Evolutionary conservation across 345 rosid genomes (phyloP).

Genomic region (Microcos paniculata): DNA sequence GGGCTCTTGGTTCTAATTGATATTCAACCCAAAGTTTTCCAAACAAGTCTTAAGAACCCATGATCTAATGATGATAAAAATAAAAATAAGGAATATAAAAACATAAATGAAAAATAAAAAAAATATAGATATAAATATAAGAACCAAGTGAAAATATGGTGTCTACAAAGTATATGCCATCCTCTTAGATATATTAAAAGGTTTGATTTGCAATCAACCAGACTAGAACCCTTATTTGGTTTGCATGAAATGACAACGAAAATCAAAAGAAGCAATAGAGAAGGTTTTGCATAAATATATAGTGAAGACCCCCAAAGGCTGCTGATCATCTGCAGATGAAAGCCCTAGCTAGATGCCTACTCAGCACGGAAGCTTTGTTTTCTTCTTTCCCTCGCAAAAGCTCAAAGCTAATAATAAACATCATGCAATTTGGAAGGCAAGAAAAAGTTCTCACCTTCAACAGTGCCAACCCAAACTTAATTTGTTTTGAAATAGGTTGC

Average conservation of each 20-base stretch:
- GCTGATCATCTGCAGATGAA: conserved; percentile 57
- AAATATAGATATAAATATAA: too few species aligned
- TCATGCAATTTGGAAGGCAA: conserved; percentile 13
- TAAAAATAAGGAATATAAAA: too few species aligned
- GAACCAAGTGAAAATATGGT: too few species aligned
- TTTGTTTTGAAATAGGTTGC: conserved; percentile 75
- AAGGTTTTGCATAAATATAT: background rate
- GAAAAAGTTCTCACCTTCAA: conserved; percentile 60
- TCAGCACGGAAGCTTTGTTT: conserved; percentile 61
- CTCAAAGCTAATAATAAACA: conserved; percentile 19
- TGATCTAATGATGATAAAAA: too few species aligned
- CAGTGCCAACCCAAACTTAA: conserved; percentile 88
- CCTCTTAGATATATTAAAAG: background rate
- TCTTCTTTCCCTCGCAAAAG: conserved; percentile 79
- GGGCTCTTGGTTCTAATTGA: too few species aligned
- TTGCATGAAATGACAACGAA: background rate
- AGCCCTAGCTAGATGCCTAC: conserved; percentile 82
- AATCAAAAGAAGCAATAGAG: background rate
- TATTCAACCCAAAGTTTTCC: too few species aligned
- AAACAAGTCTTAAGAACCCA: too few species aligned
- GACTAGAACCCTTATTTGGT: background rate
- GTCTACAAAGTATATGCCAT: background rate
- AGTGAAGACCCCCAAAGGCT: conserved; percentile 91
- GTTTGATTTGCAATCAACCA: background rate
- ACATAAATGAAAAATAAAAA: too few species aligned